These are phyloP conservation scores for Talaromyces sp. DNA, from an alignment of 2,329 filamentous ascomycete species.

Conservation along the genomic window DNA sequence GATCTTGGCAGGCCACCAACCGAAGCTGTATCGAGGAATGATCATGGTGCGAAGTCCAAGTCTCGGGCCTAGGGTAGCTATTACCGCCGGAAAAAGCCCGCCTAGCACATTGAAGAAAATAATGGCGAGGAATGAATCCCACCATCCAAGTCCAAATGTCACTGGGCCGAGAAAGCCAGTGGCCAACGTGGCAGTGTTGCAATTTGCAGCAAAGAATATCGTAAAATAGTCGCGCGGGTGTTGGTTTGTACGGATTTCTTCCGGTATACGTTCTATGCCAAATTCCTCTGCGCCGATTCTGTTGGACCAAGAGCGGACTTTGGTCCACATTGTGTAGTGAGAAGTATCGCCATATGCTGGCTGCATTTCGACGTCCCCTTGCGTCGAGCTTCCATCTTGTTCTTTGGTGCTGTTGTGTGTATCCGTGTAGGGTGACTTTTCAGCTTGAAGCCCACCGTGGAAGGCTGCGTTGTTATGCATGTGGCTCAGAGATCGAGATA, in stretches of 20 bases:
- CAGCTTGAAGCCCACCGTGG: not conserved
- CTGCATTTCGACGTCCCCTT: not conserved
- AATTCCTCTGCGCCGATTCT: slow-evolving; percentile 3
- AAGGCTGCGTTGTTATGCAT: not conserved
- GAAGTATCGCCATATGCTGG: slow-evolving; percentile 26
- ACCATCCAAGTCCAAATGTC: not conserved
- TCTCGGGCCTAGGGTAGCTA: not conserved
- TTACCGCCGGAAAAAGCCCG: not conserved
- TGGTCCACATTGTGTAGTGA: not conserved
- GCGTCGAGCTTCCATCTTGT: not conserved
- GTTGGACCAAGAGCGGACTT: not conserved
- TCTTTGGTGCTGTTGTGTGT: not conserved
- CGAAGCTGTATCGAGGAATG: not conserved
- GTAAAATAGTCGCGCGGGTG: not conserved
- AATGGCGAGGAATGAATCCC: not conserved
- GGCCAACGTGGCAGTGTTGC: not conserved
- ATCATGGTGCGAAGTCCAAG: slow-evolving; percentile 1
- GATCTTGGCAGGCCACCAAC: not conserved
- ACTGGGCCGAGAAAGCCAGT: not conserved
- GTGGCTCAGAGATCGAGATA: not conserved
- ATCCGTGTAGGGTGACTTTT: not conserved
- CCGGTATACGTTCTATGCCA: slow-evolving; percentile 4
- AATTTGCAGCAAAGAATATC: slow-evolving; percentile 4
- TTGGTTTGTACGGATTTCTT: slow-evolving; percentile 4
- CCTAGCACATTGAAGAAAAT: not conserved